Evolutionary conservation across 495 filamentous ascomycete species (phyloP), one percentile per base, ranked within the genome.

Genomic region (Parmelia sp.): DNA sequence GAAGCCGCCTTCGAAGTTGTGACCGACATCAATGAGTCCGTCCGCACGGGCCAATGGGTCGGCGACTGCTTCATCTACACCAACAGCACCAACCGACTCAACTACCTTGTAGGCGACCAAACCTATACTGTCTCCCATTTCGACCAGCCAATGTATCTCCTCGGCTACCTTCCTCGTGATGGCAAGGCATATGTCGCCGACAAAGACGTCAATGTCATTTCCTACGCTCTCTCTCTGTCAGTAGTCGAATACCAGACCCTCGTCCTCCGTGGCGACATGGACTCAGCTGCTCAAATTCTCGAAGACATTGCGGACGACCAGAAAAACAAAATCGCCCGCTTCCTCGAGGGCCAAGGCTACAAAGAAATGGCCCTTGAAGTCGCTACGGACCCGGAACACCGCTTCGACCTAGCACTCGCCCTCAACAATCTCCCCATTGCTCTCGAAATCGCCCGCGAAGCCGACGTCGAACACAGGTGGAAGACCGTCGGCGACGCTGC

Each of bases 21-120:
- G 57, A 95, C 91, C 29, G 94, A 97, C 71, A 91, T 97, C 74
- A 92, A 90, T 64, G 95, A 98, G 78, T 88, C 83, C 66, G 90
- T 97, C 53, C 87, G 90, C 57, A 96, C 95, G n/a, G 94, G 91
- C 55, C 87, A 94, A 77, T 99, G 94, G 94, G 88, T 99, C 63
- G 94, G 94, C 31, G 94, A 99, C 75, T 96, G 92, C 78, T 94
- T 99, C 80, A 92, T 97, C 72, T 99, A 97, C 80, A 97, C 94
- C 35, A 97, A 92, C 79, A 87, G 85, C 69, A 96, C 92, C 33
- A 97, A 97, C 82, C 90, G 94, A 60, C 78, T 99, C 65, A 99
- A 97, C 81, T 97, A 97, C 76, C 85, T 99, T 27, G 94, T 99
- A 40, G 95, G 94, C 59, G 94, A 97, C 75, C 91, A 97, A 76